Conservation (phyloP, 495 filamentous ascomycete species). For the Neurospora pannonica region DNA sequence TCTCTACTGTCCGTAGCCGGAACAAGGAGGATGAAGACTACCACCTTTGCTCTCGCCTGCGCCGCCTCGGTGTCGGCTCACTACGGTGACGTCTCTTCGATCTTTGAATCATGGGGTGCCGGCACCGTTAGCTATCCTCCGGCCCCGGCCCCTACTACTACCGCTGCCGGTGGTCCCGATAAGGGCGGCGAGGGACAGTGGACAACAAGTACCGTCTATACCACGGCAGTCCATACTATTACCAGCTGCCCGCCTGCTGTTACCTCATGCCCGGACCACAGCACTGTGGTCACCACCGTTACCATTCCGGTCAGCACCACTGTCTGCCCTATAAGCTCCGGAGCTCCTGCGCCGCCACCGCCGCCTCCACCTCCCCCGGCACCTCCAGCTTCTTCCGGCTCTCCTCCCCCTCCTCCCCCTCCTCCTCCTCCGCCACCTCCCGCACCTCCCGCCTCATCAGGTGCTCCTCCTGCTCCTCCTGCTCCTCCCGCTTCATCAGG, state of each 20-base stretch:
- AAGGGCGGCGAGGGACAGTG: slow-evolving; percentile 7
- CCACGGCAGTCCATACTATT: slow-evolving; percentile 19
- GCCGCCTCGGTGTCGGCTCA: slow-evolving; percentile 17
- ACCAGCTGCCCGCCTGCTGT: slow-evolving; percentile 16
- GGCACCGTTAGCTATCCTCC: slow-evolving; percentile 2
- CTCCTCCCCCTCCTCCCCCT: slow-evolving; percentile 1
- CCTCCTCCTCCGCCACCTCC: slow-evolving; percentile 2
- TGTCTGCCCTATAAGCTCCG: slow-evolving; percentile 24
- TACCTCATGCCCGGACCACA: slow-evolving; percentile 19
- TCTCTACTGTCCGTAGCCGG: background rate
- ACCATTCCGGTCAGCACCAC: slow-evolving; percentile 25
- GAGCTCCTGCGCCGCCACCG: slow-evolving; percentile 1
- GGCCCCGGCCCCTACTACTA: slow-evolving; percentile 6
- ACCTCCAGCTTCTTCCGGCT: slow-evolving; percentile 6
- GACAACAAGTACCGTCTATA: slow-evolving; percentile 27
- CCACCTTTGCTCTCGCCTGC: slow-evolving; percentile 16
- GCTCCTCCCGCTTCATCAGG: slow-evolving; percentile 6
- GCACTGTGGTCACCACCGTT: slow-evolving; percentile 28
- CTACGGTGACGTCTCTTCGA: background rate
- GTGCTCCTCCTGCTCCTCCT: slow-evolving; percentile 6
- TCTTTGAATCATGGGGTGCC: background rate
- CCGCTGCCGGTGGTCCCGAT: background rate
- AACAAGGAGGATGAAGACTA: slow-evolving; percentile 17
- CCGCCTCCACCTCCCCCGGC: slow-evolving; percentile 5
- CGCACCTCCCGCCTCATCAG: slow-evolving; percentile 5